These are phyloP conservation scores for Fusarium pilosicola DNA, from an alignment of 2,329 filamentous ascomycete genomes.

Conservation along the genomic window DNA sequence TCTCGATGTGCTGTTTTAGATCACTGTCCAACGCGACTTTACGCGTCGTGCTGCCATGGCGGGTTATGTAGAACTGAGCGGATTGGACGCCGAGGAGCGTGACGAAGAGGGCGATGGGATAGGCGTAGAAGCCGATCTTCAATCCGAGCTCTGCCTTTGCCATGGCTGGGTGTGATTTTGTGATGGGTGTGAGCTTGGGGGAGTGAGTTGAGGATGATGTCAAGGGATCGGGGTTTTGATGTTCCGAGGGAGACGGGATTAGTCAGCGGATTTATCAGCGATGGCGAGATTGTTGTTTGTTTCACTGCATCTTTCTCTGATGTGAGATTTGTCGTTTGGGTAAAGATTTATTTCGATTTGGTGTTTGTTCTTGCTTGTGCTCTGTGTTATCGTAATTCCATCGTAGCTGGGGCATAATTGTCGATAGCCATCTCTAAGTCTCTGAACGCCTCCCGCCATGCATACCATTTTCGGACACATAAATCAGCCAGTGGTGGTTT, in stretches of 20 bases:
- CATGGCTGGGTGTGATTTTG: slow-evolving; percentile 37
- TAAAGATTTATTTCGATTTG: rapidly evolving
- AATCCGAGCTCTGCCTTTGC: slow-evolving; percentile 49
- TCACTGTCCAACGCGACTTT: slow-evolving; percentile 40
- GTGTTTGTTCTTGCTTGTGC: neutral
- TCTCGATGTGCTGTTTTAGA: slow-evolving; percentile 44
- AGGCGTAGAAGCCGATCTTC: slow-evolving; percentile 54
- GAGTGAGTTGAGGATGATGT: slow-evolving; percentile 12
- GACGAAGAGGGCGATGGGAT: slow-evolving; percentile 52
- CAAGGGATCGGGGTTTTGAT: slow-evolving; percentile 21
- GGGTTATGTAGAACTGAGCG: slow-evolving; percentile 50
- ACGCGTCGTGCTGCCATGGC: slow-evolving; percentile 41
- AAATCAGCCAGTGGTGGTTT: rapidly evolving
- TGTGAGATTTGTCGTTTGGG: rapidly evolving
- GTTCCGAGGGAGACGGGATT: neutral
- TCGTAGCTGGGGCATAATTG: no score
- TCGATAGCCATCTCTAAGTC: neutral
- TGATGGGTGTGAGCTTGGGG: neutral
- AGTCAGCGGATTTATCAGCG: slow-evolving; percentile 20
- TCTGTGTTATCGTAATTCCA: rapidly evolving
- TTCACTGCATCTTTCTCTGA: neutral
- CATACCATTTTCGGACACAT: neutral
- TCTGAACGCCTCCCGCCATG: neutral
- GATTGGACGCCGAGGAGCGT: slow-evolving; percentile 51
- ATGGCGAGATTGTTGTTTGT: neutral